Conservation (phyloP, 169 alveolate species). For the Plasmodium fragile region DNA sequence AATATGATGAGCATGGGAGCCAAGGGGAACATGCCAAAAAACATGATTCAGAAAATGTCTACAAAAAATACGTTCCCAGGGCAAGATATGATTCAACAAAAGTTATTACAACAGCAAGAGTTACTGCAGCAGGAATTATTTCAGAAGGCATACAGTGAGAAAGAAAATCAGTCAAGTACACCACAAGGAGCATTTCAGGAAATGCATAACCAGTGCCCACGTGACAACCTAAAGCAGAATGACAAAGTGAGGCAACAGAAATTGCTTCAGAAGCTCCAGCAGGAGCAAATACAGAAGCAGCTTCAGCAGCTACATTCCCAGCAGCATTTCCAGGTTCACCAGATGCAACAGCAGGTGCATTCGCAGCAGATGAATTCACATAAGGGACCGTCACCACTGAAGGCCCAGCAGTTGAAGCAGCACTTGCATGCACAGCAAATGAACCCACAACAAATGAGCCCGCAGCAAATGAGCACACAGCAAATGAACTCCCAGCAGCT, state of each 20-base stretch:
- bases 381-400: neutral
- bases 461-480: neutral
- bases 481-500: neutral
- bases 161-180: conserved; percentile 21
- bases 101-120: conserved; percentile 28
- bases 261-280: conserved; percentile 34
- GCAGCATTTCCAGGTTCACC: conserved; percentile 29
- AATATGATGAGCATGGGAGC: conserved; percentile 26
- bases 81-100: conserved; percentile 56
- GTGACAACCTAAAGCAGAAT: conserved; percentile 16
- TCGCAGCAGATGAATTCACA: conserved; percentile 1
- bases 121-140: conserved; percentile 44
- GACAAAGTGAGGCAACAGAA: conserved; percentile 44
- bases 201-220: conserved; percentile 7
- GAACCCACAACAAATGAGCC: neutral
- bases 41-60: conserved; percentile 22
- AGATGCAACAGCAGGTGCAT: conserved; percentile 12
- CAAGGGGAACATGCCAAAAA: conserved; percentile 22
- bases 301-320: conserved; percentile 45
- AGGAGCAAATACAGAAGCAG: conserved; percentile 50
- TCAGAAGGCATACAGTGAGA: conserved; percentile 41
- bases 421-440: conserved; percentile 23
- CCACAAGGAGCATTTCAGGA: conserved; percentile 13
- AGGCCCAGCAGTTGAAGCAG: conserved; percentile 4
- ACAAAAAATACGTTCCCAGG: conserved; percentile 18